Base-by-base conservation (phyloP, 345 rosid genomes). In the Tarenaya hassleriana region DNA sequence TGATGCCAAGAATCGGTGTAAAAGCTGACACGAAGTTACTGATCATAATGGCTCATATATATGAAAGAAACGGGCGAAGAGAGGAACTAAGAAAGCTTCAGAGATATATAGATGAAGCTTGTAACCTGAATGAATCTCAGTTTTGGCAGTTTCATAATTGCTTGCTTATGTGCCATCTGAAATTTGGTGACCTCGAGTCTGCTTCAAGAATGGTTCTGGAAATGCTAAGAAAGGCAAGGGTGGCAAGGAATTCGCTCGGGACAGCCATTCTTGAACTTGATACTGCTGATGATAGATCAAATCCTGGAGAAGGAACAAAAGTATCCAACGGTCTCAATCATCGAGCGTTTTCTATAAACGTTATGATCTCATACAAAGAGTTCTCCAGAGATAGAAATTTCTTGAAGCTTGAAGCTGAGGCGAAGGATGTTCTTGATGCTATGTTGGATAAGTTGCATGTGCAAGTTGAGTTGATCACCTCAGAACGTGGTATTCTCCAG, bases 1-100 rank as follows among this genome's bases (percentile, higher is more conserved):
- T 88, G 81, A 76, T 82, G 75, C 90, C 89, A 7, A 73, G 72
- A 53, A 65, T 88, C 4, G 73, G 72, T 60, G 71, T 83, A 41
- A 84, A 73, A 63, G 77, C 81, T 16, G 76, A 92, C 52, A 72
- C 84, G 20, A 66, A 70, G 46, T 68, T 85, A 58, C 73, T 84
- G 59, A 69, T 84, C 11, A 74, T 71, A 41, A 84, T 83, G 89
- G 90, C 96, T 16, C 89, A 75, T 37, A 75, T 83, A 70, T 83
- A 82, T 56, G 90, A 82, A 76, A 81, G 90, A 69, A 92, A 92
- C 64, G 96, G 98, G 41, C 68, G 86, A 56, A 75, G 84, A 56
- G 84, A 82, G 56, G 96, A 88, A 52, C 67, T 84, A 55, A 84
- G 57, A 73, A 84, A 81, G 75, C 96, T 92, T 52, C 84, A 76